These are phyloP conservation scores for Lipomyces anomalus DNA, from an alignment of 805 yeast genomes.

Conservation along the genomic window DNA sequence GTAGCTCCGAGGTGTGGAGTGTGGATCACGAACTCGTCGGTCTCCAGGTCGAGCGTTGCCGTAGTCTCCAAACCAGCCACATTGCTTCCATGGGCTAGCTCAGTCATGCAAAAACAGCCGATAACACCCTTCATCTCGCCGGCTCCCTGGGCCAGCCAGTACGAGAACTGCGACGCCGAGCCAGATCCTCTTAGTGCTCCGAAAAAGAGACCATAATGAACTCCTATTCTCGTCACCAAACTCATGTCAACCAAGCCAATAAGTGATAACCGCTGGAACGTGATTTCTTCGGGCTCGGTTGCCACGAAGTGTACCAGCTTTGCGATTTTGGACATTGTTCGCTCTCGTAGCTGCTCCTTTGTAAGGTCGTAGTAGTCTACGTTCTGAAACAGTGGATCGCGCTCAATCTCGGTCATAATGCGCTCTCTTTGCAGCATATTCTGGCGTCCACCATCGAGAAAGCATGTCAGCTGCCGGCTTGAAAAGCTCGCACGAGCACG, in stretches of 20 bases:
- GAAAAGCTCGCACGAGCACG: slow-evolving; percentile 37
- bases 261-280: slow-evolving; percentile 27
- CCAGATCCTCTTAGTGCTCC: slow-evolving; percentile 83
- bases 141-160: slow-evolving; percentile 61
- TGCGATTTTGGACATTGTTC: slow-evolving; percentile 33
- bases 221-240: slow-evolving; percentile 69
- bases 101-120: slow-evolving; percentile 91
- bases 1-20: slow-evolving; percentile 92
- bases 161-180: slow-evolving; percentile 72
- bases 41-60: slow-evolving; percentile 64
- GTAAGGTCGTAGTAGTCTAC: slow-evolving; percentile 44
- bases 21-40: slow-evolving; percentile 65
- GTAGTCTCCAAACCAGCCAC: slow-evolving; percentile 93
- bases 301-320: slow-evolving; percentile 24
- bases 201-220: slow-evolving; percentile 80
- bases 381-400: slow-evolving; percentile 48
- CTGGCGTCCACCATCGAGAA: slow-evolving; percentile 40
- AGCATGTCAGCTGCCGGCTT: slow-evolving; percentile 38
- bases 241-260: slow-evolving; percentile 56
- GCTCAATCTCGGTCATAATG: slow-evolving; percentile 44
- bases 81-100: slow-evolving; percentile 87
- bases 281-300: slow-evolving; percentile 29
- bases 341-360: slow-evolving; percentile 39
- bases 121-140: slow-evolving; percentile 39
- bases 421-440: slow-evolving; percentile 37